phyloP scores from a whole-genome alignment of 305 asterid species.

The Solanum hybrid region DNA sequence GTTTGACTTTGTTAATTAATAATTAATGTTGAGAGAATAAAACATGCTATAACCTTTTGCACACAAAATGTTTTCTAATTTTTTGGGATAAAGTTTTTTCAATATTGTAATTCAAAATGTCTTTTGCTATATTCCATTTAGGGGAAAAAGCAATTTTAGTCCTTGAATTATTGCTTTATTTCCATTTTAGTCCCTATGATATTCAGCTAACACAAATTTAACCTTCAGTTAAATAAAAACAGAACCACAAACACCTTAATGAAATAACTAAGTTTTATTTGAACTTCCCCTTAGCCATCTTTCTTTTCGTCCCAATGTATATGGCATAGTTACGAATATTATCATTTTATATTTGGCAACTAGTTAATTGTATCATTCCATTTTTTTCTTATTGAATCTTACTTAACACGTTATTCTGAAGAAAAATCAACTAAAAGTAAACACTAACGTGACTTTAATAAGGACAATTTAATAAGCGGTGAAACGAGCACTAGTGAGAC shows the following conservation, averaged over 20 bases:
- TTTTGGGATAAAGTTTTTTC: not conserved
- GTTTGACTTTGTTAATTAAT: not conserved
- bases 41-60: not conserved
- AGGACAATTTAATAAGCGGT: not conserved
- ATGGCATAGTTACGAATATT: not conserved
- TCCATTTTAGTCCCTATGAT: not conserved
- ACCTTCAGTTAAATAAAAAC: not conserved
- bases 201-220: not conserved
- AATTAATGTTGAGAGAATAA: not conserved
- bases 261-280: not conserved
- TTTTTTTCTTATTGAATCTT: no score
- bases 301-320: not conserved
- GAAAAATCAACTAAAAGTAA: not conserved
- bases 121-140: not conserved
- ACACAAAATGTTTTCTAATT: not conserved
- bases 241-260: not conserved
- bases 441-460: no score
- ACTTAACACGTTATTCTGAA: no score
- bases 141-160: not conserved
- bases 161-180: not conserved
- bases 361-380: not conserved
- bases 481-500: not conserved
- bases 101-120: no score
- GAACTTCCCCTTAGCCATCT: no score
- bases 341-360: not conserved